These are phyloP conservation scores for Harrya chromipes DNA, from an alignment of 768 basidiomycete genomes.

Conservation along the genomic window DNA sequence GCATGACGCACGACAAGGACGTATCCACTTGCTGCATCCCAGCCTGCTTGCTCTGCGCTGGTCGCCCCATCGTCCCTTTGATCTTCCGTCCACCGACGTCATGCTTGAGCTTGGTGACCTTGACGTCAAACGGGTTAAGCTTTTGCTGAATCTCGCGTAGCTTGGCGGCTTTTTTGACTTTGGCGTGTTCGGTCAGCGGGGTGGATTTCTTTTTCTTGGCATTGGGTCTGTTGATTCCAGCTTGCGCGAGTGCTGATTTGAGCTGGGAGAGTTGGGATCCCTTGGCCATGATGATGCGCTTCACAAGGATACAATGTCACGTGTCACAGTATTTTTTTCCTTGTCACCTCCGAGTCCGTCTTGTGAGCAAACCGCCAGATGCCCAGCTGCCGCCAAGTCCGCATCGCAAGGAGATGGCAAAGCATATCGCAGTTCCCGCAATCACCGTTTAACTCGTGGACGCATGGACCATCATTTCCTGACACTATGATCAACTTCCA, in stretches of 20 bases:
- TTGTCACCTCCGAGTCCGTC: neutral
- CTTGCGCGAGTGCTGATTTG: conserved; percentile 76
- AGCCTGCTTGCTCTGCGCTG: conserved; percentile 85
- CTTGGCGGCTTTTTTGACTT: conserved; percentile 75
- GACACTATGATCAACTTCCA: neutral
- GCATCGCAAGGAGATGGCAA: no score
- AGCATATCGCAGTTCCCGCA: no score
- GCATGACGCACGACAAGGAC: conserved; percentile 4
- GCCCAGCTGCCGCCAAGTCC: no score
- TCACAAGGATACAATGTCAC: neutral
- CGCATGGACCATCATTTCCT: no score
- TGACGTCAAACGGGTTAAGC: conserved; percentile 92
- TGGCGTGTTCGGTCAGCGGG: conserved; percentile 65
- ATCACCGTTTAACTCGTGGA: no score
- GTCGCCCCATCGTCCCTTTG: conserved; percentile 78
- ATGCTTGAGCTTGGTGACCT: conserved; percentile 89
- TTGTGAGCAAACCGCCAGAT: no score
- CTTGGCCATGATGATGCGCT: conserved; percentile 53
- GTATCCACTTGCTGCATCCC: conserved; percentile 80
- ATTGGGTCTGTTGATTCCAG: conserved; percentile 67
- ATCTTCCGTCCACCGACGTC: conserved; percentile 87
- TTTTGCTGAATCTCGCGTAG: conserved; percentile 80
- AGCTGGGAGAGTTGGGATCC: conserved; percentile 91
- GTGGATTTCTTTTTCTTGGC: conserved; percentile 67
- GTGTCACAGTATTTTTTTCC: neutral